A percentile compares a stretch with the other conserved stretches of the same genome.
phyloP scores from a whole-genome alignment of 2,329 filamentous ascomycete species.

The Cryphonectria radicalis region DNA sequence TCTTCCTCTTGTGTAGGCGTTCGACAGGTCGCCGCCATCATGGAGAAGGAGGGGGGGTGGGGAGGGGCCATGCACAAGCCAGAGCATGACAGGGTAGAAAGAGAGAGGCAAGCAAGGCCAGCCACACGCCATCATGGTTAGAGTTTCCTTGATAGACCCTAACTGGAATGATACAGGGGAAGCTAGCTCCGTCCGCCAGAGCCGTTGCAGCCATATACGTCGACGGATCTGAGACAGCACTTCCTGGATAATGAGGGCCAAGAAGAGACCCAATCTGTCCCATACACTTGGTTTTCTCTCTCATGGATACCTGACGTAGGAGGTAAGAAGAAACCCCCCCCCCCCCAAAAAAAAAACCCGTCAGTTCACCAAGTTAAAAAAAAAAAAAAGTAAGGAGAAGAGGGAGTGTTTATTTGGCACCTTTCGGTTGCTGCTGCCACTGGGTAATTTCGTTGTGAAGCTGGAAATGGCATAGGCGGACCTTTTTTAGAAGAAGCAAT shows the following conservation, averaged over 20 bases:
- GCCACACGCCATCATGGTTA: slow-evolving; percentile 19
- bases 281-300: background rate
- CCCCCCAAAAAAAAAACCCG: background rate
- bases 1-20: background rate
- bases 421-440: background rate
- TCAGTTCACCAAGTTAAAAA: background rate
- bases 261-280: background rate
- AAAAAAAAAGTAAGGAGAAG: background rate
- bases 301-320: background rate
- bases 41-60: no score
- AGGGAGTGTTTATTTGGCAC: background rate
- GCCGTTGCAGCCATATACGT: slow-evolving; percentile 18
- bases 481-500: background rate
- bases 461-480: background rate
- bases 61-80: background rate
- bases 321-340: background rate
- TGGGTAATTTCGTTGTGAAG: background rate
- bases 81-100: background rate
- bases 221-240: slow-evolving; percentile 24
- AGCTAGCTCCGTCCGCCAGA: slow-evolving; percentile 18
- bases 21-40: background rate
- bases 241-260: slow-evolving; percentile 2
- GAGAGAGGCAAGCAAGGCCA: background rate
- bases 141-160: slow-evolving; percentile 14
- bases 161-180: slow-evolving; percentile 27